Base-by-base conservation (phyloP, 2,329 filamentous ascomycete species). In the Teratosphaeria epicoccoides region DNA sequence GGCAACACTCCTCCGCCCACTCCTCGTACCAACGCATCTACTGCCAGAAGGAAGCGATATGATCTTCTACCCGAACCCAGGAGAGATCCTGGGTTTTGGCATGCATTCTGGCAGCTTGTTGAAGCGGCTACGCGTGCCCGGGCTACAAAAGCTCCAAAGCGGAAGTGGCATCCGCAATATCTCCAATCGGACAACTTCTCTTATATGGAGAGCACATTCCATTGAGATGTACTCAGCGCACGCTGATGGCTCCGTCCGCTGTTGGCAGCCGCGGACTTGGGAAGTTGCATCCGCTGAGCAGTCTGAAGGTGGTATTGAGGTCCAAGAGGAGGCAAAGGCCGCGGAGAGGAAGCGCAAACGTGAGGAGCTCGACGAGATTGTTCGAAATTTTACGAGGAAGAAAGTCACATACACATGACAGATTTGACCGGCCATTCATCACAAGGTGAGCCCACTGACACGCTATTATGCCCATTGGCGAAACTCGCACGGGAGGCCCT, bases 211-310 rank as follows among this genome's bases (percentile, higher is more conserved):
- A 29, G 78, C 80, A 1, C 86, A 87, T 26, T 69, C 77, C 51
- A 82, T 84, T 1, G 82, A 85, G 58, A 78, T 96, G 52, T 94
- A 88, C 69, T 93, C 88, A 49, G 85, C 83, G 1, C 88, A 95
- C 62, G 76, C 84, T 2, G 88, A 96, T 64, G 91, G 91, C 0
- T 84, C 84, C 49, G 91, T 97, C 52, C 78, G 85, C 44, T 80
- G 80, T 3, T 96, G 91, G 89, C 76, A 77, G 59, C 85, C 87
- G 2, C 79, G 57, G 65, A 78, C 59, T 58, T 68, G 81, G 47
- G 72, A 74, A 5, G 71, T 73, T 50, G 67, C 65, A 6, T 53
- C 65, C 49, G 62, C 64, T 25, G 73, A 76, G 28, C 71, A 72
- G 24, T 67, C 70, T 44, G 71, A 75, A 33, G 62, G 68, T 28